Evolutionary conservation across 2,329 filamentous ascomycete genomes (phyloP), one percentile per base, ranked within the genome.

Genomic region (Eurotiales sp.): DNA sequence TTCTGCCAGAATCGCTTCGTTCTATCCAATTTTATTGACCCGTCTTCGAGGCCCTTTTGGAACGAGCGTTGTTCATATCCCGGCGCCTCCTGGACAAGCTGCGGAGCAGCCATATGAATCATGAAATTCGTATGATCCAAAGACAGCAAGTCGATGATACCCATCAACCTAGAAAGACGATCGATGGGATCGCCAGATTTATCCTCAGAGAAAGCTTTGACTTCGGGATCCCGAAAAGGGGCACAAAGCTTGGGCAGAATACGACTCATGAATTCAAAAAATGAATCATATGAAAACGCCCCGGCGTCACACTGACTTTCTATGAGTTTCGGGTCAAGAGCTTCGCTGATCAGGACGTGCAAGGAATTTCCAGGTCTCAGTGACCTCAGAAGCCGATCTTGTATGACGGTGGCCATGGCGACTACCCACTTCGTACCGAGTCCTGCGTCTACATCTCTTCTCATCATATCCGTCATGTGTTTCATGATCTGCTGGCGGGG

Each of bases 81-180:
- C 2, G 79, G 73, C 5, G 80, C 79, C 58, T 83, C 81, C 56
- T 81, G 76, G 53, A 85, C 79, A 34, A 86, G 73, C 8, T 77
- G 78, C 2, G 82, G 81, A 2, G 81, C 80, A 8, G 79, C 79
- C 30, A 80, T 73, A 66, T 79, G 80, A 45, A 86, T 73, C 63
- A 85, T 77, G 65, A 84, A 85, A 62, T 86, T 86, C 6, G 81
- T 81, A 59, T 85, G 82, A 60, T 86, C 83, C 25, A 86, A 68
- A 8, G 77, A 82, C 19, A 86, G 70, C 29, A 82, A 69, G 56
- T 86, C 83, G 47, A 85, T 83, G 46, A 82, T 76, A 48, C 81
- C 77, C 56, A 85, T 77, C n/a, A 86, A 68, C 56, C 77, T 77
- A 61, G 82, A 82, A 10, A 85, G 69, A 58, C 83, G 83, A 58